Conservation (phyloP, 176 grass and related monocot genomes). For the Carex cristatella region DNA sequence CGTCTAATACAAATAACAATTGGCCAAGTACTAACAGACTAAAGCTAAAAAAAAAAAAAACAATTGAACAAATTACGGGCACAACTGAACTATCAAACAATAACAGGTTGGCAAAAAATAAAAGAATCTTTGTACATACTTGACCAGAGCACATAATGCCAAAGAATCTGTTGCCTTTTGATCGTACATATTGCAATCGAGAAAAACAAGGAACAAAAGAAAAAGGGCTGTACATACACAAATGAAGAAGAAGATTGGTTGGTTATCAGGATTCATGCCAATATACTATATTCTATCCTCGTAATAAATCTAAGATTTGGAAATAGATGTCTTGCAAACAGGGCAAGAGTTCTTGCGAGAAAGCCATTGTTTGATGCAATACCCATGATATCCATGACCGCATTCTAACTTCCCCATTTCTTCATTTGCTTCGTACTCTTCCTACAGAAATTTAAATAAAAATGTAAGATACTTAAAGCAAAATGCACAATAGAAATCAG, state of each 20-base stretch:
- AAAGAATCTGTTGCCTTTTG: constrained; percentile 22
- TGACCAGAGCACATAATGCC: constrained; percentile 13
- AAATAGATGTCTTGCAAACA: constrained; percentile 63
- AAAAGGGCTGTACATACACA: constrained; percentile 26
- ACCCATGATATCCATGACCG: constrained; percentile 72
- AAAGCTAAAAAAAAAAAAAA: not conserved
- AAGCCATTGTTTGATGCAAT: constrained; percentile 97
- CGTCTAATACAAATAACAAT: not conserved
- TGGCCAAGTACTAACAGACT: not conserved
- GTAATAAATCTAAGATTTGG: constrained; percentile 39
- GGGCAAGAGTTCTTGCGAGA: constrained; percentile 87
- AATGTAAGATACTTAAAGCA: not conserved
- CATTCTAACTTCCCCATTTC: constrained; percentile 71
- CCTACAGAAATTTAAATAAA: constrained; percentile 33
- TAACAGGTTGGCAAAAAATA: constrained; percentile 23
- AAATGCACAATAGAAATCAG: not conserved
- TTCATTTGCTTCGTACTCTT: constrained; percentile 62
- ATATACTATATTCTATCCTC: constrained; percentile 19
- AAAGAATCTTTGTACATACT: constrained; percentile 21
- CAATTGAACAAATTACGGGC: not conserved
- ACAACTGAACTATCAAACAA: constrained; percentile 3
- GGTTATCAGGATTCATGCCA: constrained; percentile 18
- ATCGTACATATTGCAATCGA: constrained; percentile 12
- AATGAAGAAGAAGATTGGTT: not conserved
- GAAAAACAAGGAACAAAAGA: not conserved